Base-by-base conservation (phyloP, 2,329 filamentous ascomycete genomes). In the Phialophora expanda region DNA sequence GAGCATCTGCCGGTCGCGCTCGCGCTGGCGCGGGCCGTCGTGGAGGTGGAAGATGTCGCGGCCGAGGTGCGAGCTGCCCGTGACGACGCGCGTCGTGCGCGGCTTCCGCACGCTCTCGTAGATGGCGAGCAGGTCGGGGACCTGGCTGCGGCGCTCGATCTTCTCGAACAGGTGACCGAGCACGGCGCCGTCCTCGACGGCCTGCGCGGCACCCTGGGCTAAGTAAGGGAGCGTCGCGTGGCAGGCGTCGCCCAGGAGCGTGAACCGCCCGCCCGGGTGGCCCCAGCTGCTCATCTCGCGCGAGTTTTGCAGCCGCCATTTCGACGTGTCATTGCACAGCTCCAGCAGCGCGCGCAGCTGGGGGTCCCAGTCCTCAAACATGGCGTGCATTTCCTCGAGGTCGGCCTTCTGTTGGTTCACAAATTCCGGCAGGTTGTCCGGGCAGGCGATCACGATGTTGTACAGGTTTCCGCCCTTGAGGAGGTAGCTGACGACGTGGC, bases 401-500 rank as follows among this genome's bases (percentile, higher is more conserved):
- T 72, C 72, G n/a, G 68, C 74, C n/a, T 67, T 67, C 71, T 46
- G 71, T 67, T 26, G 72, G 71, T 53, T 71, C 24, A 76, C 64
- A 17, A 71, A 57, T 32, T 71, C 69, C 4, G 75, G 75, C 30
- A 84, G 71, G 60, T 83, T 80, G 66, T 84, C 82, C 0, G 81
- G 82, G n/a, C 78, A 78, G 5, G 82, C 68, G 12, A 83, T 75
- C 1, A 83, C 82, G 56, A 84, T 76, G 69, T 84, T 83, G 70
- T 81, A 82, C 46, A 80, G 74, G 28, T 76, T 72, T 22, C 80
- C 80, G 9, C 76, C 78, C 57, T 79, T 76, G 5, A 84, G 73
- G 5, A 81, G 75, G 65, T 85, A 84, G 56, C 79, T 78, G 32
- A 84, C 81, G 4, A 81, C 83, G 70, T 87, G 85, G 14, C 77